A percentile compares a stretch with the other conserved stretches of the same genome.
Conservation (phyloP, 345 rosid genomes). For the Salix brachista region DNA sequence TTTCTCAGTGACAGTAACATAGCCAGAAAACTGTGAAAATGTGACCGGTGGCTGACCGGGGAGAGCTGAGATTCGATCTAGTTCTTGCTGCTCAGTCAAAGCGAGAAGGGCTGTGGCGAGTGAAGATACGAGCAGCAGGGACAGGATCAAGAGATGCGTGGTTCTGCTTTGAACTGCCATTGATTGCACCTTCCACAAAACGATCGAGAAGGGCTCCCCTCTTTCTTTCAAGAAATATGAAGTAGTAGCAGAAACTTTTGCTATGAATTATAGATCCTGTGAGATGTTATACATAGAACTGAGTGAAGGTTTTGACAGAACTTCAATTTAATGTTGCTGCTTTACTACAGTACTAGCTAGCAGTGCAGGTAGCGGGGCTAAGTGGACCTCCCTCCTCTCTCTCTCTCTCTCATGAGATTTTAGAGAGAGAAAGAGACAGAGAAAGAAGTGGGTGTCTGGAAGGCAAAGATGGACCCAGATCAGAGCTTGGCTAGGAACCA, state of each 20-base stretch:
- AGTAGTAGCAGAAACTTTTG: neutral
- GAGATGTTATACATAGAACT: neutral
- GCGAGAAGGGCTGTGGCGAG: neutral
- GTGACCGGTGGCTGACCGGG: conserved; percentile 79
- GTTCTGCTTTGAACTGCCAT: neutral
- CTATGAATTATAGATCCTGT: neutral
- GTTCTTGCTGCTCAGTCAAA: conserved; percentile 41
- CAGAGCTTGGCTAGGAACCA: neutral
- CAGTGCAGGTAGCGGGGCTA: neutral
- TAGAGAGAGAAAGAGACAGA: neutral
- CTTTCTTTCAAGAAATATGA: neutral
- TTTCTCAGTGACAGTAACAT: conserved; percentile 57
- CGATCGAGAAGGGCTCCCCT: neutral
- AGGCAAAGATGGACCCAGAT: neutral
- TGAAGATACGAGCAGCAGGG: neutral
- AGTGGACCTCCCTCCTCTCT: conserved; percentile 2
- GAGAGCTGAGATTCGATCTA: conserved; percentile 65
- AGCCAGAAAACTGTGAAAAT: conserved; percentile 84
- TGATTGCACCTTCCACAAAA: neutral
- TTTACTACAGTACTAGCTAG: neutral
- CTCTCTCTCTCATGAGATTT: conserved; percentile 1
- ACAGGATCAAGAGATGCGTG: conserved; percentile 5
- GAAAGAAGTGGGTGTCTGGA: neutral
- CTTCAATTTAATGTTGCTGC: neutral
- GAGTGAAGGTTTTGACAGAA: neutral